Conservation (phyloP, 805 yeast genomes). For the Lipomyces lipofer region DNA sequence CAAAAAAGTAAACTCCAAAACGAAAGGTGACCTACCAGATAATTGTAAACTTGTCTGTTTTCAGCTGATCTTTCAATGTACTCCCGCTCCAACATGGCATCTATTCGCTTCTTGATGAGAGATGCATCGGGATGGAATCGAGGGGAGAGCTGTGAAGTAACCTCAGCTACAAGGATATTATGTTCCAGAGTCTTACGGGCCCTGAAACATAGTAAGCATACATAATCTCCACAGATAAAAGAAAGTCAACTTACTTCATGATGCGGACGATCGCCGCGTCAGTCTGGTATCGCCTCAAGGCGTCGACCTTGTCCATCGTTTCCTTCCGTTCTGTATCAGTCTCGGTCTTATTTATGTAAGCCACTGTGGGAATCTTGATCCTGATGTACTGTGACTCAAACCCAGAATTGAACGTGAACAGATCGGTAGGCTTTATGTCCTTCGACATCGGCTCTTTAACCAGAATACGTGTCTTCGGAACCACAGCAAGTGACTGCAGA, state of each 20-base stretch:
- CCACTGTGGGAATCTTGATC: conserved; percentile 73
- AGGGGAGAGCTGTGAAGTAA: conserved; percentile 56
- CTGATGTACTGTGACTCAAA: conserved; percentile 68
- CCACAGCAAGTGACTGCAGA: conserved; percentile 78
- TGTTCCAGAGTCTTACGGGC: conserved; percentile 62
- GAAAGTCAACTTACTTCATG: conserved; percentile 53
- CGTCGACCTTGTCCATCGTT: conserved; percentile 58
- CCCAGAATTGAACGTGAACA: conserved; percentile 63
- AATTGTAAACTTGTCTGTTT: conserved; percentile 60
- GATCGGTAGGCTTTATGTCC: conserved; percentile 63
- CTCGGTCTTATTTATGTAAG: conserved; percentile 44
- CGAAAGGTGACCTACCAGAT: conserved; percentile 71
- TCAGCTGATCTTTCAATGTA: conserved; percentile 71
- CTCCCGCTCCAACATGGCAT: conserved; percentile 75
- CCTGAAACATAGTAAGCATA: not conserved
- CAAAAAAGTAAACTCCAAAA: not conserved
- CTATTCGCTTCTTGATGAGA: conserved; percentile 70
- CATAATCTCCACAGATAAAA: not conserved
- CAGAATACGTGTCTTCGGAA: conserved; percentile 76
- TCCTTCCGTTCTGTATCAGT: conserved; percentile 51
- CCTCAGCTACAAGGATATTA: conserved; percentile 66
- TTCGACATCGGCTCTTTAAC: conserved; percentile 73
- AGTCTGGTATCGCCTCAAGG: conserved; percentile 64
- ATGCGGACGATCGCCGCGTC: conserved; percentile 87
- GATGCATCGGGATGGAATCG: conserved; percentile 71